phyloP scores from a whole-genome alignment of 148 eudicot species.

The Spergularia marina region DNA sequence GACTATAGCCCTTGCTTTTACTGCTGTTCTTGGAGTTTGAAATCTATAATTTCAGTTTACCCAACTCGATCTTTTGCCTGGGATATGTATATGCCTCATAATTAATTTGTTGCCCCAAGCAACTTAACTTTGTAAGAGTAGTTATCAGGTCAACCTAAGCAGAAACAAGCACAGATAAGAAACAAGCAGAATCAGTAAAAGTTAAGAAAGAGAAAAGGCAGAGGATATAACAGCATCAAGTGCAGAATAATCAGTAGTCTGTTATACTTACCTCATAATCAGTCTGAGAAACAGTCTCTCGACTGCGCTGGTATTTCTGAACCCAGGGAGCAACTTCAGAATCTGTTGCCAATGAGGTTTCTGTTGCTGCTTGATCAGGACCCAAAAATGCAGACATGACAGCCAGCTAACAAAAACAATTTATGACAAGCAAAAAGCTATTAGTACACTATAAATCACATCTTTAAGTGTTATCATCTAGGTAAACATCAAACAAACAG shows the following conservation, averaged over 20 bases:
- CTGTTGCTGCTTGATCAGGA: conserved; percentile 85
- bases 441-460: not conserved
- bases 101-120: conserved; percentile 82
- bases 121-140: conserved; percentile 74
- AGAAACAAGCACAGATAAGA: conserved; percentile 6
- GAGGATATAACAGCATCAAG: not conserved
- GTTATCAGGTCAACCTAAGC: conserved; percentile 93
- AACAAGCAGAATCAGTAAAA: conserved; percentile 1
- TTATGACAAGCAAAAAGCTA: not conserved
- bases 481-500: not conserved
- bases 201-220: not conserved
- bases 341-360: conserved; percentile 68
- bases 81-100: conserved; percentile 94
- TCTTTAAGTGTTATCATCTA: not conserved
- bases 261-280: conserved; percentile 67
- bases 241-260: not conserved
- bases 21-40: not conserved
- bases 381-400: conserved; percentile 98
- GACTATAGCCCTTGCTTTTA: not conserved
- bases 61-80: conserved; percentile 57
- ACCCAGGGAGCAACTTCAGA: conserved; percentile 89
- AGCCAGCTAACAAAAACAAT: conserved; percentile 56
- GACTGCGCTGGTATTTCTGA: conserved; percentile 91
- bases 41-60: conserved; percentile 66
- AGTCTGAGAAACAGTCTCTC: conserved; percentile 93